Evolutionary conservation across 2,329 filamentous ascomycete species (phyloP).

Genomic region (Scolecobasidium constrictum): DNA sequence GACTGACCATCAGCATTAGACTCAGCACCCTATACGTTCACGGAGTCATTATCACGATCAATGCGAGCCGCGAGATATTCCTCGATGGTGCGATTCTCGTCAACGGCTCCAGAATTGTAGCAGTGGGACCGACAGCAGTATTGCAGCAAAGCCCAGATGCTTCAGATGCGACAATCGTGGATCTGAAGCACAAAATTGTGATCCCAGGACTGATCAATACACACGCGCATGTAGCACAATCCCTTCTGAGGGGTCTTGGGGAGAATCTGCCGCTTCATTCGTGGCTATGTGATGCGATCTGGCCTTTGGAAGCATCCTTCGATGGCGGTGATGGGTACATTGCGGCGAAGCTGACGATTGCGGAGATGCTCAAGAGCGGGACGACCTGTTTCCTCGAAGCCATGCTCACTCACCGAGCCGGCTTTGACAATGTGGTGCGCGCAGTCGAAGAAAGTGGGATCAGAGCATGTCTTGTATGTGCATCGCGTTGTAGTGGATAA

Average conservation of each 20-base stretch:
- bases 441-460: slow-evolving; percentile 8
- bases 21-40: slow-evolving; percentile 39
- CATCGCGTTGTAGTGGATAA: too few relatives aligned
- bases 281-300: slow-evolving; percentile 42
- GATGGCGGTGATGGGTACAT: slow-evolving; percentile 37
- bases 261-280: slow-evolving; percentile 40
- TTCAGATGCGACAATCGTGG: slow-evolving; percentile 13
- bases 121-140: slow-evolving; percentile 30
- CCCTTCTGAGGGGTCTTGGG: slow-evolving; percentile 34
- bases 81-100: slow-evolving; percentile 36
- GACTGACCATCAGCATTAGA: too few relatives aligned
- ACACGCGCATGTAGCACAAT: slow-evolving; percentile 40
- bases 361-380: slow-evolving; percentile 27
- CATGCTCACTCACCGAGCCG: slow-evolving; percentile 22
- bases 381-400: slow-evolving; percentile 39
- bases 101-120: slow-evolving; percentile 27
- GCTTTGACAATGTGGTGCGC: slow-evolving; percentile 3
- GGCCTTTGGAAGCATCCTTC: slow-evolving; percentile 36
- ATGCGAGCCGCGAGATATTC: slow-evolving; percentile 33
- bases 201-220: slow-evolving; percentile 41
- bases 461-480: slow-evolving; percentile 7
- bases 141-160: slow-evolving; percentile 22
- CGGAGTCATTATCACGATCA: slow-evolving; percentile 43
- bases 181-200: slow-evolving; percentile 33
- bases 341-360: slow-evolving; percentile 28